Percentiles rank a stretch among this genome's conserved stretches.
These are phyloP conservation scores for Diaporthe sp. DNA, from an alignment of 2,329 filamentous ascomycete species.

Conservation along the genomic window DNA sequence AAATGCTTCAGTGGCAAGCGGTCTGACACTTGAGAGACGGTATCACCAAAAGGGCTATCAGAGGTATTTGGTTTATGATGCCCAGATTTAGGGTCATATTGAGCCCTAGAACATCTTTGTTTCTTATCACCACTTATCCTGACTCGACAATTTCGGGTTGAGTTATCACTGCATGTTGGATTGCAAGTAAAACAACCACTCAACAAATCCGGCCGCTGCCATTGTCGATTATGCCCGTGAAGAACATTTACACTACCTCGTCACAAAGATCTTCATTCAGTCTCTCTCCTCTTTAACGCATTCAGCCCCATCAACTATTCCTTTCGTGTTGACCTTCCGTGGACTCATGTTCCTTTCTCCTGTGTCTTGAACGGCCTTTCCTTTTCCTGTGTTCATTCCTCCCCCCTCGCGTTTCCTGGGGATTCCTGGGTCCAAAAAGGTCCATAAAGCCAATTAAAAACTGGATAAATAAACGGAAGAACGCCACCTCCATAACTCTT, in stretches of 20 bases:
- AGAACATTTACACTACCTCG: not conserved
- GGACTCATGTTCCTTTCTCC: not conserved
- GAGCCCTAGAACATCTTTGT: too few species aligned
- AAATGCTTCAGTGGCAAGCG: not conserved
- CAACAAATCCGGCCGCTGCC: too few species aligned
- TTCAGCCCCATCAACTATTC: not conserved
- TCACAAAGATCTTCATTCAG: not conserved
- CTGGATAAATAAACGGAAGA: not conserved
- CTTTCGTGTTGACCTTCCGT: not conserved
- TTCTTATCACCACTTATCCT: too few species aligned
- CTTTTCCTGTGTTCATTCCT: not conserved
- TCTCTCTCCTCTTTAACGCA: not conserved
- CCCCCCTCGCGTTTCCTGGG: not conserved
- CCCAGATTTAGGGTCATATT: too few species aligned
- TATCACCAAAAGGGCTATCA: too few species aligned
- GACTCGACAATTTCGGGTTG: too few species aligned
- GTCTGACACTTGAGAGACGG: not conserved
- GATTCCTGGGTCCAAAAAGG: not conserved
- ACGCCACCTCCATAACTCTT: slow-evolving; percentile 7
- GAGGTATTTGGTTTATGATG: too few species aligned
- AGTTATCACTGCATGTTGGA: too few species aligned
- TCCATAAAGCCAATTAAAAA: not conserved
- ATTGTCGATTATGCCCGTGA: not conserved
- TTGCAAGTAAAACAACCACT: too few species aligned
- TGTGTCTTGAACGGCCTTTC: not conserved